Conservation (phyloP, 2,329 filamentous ascomycete species). For the Botrytis galanthina region DNA sequence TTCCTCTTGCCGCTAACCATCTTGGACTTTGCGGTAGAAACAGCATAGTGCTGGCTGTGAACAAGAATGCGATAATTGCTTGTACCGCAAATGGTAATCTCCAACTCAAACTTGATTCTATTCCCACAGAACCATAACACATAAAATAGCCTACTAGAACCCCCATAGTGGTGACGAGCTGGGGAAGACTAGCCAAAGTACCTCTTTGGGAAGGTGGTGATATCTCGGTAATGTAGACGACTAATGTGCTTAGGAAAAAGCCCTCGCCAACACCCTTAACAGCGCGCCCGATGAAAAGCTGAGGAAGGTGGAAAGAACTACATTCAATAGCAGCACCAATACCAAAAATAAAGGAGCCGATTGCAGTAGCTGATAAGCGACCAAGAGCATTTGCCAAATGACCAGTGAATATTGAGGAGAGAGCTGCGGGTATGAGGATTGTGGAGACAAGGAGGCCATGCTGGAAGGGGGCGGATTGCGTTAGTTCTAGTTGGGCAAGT, state of each 20-base stretch:
- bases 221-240: conserved; percentile 61
- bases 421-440: conserved; percentile 55
- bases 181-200: conserved; percentile 50
- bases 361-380: conserved; percentile 47
- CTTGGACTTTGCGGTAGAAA: conserved; percentile 55
- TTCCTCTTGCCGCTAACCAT: conserved; percentile 53
- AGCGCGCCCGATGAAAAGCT: conserved; percentile 55
- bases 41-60: conserved; percentile 42
- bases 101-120: conserved; percentile 53
- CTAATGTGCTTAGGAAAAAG: conserved; percentile 54
- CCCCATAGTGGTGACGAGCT: conserved; percentile 51
- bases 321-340: conserved; percentile 54
- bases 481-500: neutral
- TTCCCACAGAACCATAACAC: conserved; percentile 53
- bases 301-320: conserved; percentile 45
- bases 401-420: conserved; percentile 57
- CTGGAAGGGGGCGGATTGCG: neutral
- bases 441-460: conserved; percentile 59
- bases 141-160: conserved; percentile 57
- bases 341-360: conserved; percentile 52
- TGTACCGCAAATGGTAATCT: conserved; percentile 54
- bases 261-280: conserved; percentile 60
- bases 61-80: conserved; percentile 42
- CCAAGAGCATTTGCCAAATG: conserved; percentile 53
- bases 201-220: conserved; percentile 52